phyloP scores from a whole-genome alignment of 257 asterid genomes.

The Thymus mandschuricus region DNA sequence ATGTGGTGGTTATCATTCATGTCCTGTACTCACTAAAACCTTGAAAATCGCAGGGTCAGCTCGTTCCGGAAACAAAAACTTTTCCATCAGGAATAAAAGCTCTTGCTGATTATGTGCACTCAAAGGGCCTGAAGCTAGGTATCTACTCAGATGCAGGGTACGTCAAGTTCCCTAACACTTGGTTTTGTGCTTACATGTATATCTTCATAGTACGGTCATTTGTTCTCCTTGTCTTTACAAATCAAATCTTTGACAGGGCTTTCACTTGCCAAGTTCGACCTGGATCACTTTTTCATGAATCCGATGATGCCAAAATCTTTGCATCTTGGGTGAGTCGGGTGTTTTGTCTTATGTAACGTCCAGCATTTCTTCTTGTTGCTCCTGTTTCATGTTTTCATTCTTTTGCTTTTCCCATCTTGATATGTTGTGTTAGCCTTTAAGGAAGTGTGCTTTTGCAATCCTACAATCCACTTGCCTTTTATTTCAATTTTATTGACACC shows the following conservation, averaged over 20 bases:
- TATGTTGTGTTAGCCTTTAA: not conserved
- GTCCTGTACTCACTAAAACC: constrained; percentile 18
- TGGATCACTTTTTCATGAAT: constrained; percentile 87
- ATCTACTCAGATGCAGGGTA: constrained; percentile 99
- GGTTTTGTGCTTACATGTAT: not conserved
- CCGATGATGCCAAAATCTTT: constrained; percentile 76
- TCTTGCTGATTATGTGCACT: constrained; percentile 90
- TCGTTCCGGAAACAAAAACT: constrained; percentile 62
- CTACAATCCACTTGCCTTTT: not conserved
- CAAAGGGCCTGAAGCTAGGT: constrained; percentile 90
- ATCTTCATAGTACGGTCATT: constrained; percentile 15
- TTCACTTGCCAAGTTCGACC: constrained; percentile 92
- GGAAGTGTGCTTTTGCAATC: not conserved
- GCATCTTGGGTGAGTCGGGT: constrained; percentile 89
- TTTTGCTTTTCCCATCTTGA: not conserved
- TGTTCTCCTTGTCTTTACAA: constrained; percentile 28
- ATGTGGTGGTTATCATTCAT: constrained; percentile 5
- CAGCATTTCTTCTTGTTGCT: not conserved
- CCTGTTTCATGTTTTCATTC: not conserved
- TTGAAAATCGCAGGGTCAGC: constrained; percentile 64
- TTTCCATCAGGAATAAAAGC: constrained; percentile 90
- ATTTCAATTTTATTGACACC: not conserved
- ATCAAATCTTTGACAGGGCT: constrained; percentile 47
- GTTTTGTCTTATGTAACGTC: constrained; percentile 9
- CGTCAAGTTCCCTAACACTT: constrained; percentile 28